A percentile compares a stretch with the other conserved stretches of the same genome.
Evolutionary conservation across 2,329 filamentous ascomycete genomes (phyloP).

Genomic region (Calonectria hawksworthii): DNA sequence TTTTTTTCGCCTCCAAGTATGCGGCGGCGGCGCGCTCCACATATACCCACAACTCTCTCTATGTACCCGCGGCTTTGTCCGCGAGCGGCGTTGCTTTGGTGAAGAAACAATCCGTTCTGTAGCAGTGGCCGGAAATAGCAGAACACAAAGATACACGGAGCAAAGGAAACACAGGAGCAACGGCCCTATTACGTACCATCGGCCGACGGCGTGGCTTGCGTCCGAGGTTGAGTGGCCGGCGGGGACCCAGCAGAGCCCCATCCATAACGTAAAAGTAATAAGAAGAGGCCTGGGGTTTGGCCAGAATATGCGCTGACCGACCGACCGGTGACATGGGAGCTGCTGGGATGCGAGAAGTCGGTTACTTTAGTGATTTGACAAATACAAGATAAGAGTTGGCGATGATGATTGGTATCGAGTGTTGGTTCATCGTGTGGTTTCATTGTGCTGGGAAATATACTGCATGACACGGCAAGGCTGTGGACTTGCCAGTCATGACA

Average conservation of each 20-base stretch:
- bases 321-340: background rate
- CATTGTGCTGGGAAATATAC: no score
- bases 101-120: background rate
- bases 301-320: background rate
- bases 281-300: background rate
- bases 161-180: no score
- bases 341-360: background rate
- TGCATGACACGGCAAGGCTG: background rate
- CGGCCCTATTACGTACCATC: background rate
- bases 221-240: background rate
- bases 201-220: conserved; percentile 14
- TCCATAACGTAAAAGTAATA: conserved; percentile 21
- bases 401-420: background rate
- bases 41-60: background rate
- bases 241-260: conserved; percentile 7
- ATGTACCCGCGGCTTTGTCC: background rate
- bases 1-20: background rate
- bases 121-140: background rate
- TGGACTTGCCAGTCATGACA: background rate
- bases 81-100: background rate
- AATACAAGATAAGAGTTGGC: background rate
- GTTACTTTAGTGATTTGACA: background rate
- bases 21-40: conserved; percentile 8
- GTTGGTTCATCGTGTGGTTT: background rate
- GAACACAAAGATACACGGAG: background rate